Evolutionary conservation across 2,329 filamentous ascomycete species (phyloP), one percentile per base, ranked within the genome.

Genomic region (Ophiostoma himal-ulmi): DNA sequence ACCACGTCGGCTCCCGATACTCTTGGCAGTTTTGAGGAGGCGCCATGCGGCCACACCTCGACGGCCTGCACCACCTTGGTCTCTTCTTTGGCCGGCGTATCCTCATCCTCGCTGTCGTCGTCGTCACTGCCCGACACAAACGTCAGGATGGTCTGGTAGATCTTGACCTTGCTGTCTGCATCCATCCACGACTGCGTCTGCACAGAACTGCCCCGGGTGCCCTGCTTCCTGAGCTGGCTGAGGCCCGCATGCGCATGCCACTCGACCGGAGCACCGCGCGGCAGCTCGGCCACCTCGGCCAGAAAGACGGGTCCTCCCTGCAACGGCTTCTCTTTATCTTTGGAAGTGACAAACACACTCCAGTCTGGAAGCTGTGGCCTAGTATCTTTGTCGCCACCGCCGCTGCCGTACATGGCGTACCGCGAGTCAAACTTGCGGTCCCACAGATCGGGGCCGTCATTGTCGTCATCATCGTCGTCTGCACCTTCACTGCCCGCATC

Each of bases 201-300:
- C 26, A 71, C 48, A 62, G 14, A 26, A n/a, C 68, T 44, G 41
- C 30, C 52, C 10, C 17, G 11, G 20, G 69, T 69, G n/a, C 71
- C 69, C 2, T 68, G 67, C 5, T 72, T 68, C 0, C 20, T 73
- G 20, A 79, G 71, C 37, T 79, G 78, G 14, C 80, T 78, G 7
- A 91, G 78, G 0, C 92, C 91, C 3, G 87, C 77, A 71, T 90
- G 86, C 1, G 84, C 89, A 74, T 92, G 90, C 94, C 94, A 99
- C 81, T 99, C 95, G 13, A 97, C 87, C 52, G 83, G 83, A 37
- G 90, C 90, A 20, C 82, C 83, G 26, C 92, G 86, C 0, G 95
- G 95, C 14, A 99, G 83, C 74, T 89, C 86, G 62, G 89, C 85
- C 1, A 97, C 91, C 76, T 95, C 88, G 0, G 88, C 89, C 0